A percentile compares a stretch with the other conserved stretches of the same genome.
These are phyloP conservation scores for Ehretia macrophylla DNA, from an alignment of 257 asterid species.

Conservation along the genomic window DNA sequence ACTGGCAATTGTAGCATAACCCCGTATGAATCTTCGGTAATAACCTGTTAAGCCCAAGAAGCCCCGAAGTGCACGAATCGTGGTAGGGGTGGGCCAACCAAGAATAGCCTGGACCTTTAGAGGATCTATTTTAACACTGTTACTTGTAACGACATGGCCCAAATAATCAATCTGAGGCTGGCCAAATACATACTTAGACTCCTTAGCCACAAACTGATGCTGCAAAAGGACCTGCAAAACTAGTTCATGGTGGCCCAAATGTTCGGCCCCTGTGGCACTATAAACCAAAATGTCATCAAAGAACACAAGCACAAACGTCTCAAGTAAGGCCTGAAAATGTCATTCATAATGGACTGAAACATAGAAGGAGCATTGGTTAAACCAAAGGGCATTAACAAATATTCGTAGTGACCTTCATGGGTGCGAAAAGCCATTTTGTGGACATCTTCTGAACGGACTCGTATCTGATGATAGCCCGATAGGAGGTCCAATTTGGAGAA, in stretches of 20 bases:
- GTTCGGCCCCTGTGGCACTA: background rate
- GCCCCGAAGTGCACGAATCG: background rate
- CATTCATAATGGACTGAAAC: too few relatives aligned
- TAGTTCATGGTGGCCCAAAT: background rate
- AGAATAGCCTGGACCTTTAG: background rate
- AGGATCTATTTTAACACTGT: background rate
- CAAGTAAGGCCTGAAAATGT: too few relatives aligned
- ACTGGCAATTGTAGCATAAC: background rate
- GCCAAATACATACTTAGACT: background rate
- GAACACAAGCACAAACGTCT: too few relatives aligned
- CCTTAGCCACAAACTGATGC: background rate
- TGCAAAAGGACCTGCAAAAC: background rate
- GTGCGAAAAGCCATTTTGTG: too few relatives aligned
- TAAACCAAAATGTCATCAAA: constrained; percentile 1
- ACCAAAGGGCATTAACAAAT: too few relatives aligned
- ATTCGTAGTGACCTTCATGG: too few relatives aligned
- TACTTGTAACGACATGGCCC: background rate
- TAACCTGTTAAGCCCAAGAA: background rate
- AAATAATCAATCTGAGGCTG: background rate
- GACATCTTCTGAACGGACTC: too few relatives aligned
- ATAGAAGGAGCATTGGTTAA: too few relatives aligned
- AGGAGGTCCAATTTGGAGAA: too few relatives aligned
- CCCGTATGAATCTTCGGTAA: background rate
- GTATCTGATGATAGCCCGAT: too few relatives aligned
- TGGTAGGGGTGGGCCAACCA: background rate